A percentile compares a stretch with the other conserved stretches of the same genome.
Conservation (phyloP, 768 basidiomycete genomes). For the Russula sp. region DNA sequence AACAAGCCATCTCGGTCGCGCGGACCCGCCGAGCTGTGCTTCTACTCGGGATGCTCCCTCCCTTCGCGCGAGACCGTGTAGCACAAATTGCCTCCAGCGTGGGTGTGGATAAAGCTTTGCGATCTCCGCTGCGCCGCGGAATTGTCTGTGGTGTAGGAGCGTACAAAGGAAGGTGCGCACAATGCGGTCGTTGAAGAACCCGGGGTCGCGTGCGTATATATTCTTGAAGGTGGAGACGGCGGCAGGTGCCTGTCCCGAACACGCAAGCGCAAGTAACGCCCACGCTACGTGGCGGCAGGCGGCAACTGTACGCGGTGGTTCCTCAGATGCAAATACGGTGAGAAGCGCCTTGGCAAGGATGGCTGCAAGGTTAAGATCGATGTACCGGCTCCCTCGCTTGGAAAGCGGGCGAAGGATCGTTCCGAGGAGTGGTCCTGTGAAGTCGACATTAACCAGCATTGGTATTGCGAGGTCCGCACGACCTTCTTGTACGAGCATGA, state of each 20-base stretch:
- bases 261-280: slow-evolving; percentile 32
- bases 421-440: slow-evolving; percentile 28
- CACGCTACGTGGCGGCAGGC: slow-evolving; percentile 38
- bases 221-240: slow-evolving; percentile 38
- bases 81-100: slow-evolving; percentile 33
- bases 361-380: slow-evolving; percentile 16
- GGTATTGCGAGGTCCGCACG: slow-evolving; percentile 19
- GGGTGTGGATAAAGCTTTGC: slow-evolving; percentile 20
- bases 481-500: slow-evolving; percentile 19
- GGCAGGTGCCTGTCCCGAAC: slow-evolving; percentile 33
- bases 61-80: slow-evolving; percentile 16
- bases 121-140: slow-evolving; percentile 32
- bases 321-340: slow-evolving; percentile 33
- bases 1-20: slow-evolving; percentile 6
- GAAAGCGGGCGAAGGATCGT: slow-evolving; percentile 27
- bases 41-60: background rate
- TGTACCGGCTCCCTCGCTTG: slow-evolving; percentile 13
- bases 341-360: slow-evolving; percentile 27
- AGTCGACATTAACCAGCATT: slow-evolving; percentile 4
- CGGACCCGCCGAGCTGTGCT: background rate
- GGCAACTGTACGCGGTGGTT: slow-evolving; percentile 36
- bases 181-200: slow-evolving; percentile 38
- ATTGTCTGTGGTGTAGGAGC: slow-evolving; percentile 39
- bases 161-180: slow-evolving; percentile 33
- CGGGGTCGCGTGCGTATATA: slow-evolving; percentile 32